Evolutionary conservation across 768 basidiomycete species (phyloP), one percentile per base, ranked within the genome.

Genomic region (Phlegmacium glaucopus): DNA sequence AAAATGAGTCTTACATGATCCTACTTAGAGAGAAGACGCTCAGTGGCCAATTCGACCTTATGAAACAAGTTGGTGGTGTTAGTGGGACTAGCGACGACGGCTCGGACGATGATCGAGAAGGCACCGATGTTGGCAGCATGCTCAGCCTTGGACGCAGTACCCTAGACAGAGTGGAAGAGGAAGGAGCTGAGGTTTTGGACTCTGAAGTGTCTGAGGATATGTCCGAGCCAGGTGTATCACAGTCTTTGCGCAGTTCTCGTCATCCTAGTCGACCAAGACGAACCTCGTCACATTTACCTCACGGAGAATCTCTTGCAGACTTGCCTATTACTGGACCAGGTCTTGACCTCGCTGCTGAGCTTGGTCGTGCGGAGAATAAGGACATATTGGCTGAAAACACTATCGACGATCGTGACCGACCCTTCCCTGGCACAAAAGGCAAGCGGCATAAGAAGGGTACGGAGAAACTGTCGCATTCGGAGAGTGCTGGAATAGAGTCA

Each of bases 1-100:
- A 98, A 57, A 99, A 97, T 64, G 94, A 96, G 67, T 90, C 90
- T 42, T 99, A 93, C 71, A 92, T 95, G 79, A 90, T 94, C 52
- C 77, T 99, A 32, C 70, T 98, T 18, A 76, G 90, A 51, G 94
- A 98, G 69, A 85, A 81, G 71, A 97, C 96, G 0, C 66, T 98
- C 37, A 93, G 77, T 54, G 95, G 95, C 4, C 87, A 90, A 57
- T 90, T 88, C 62, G 85, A 91, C 62, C 70, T 90, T 52, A 72
- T 83, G 62, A 82, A 75, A 56, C 81, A 85, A 64, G 83, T 87
- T 28, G 80, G 79, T 35, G 77, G 71, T 37, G 68, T 65, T n/a
- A 64, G 51, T 4, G 72, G 72, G 25, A 53, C 35, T 25, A 57
- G 55, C 17, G 67, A 70, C 10, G 66, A 69, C 7, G 75, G 72